phyloP scores from a whole-genome alignment of 2,329 filamentous ascomycete genomes.

The Penicillium sp. region DNA sequence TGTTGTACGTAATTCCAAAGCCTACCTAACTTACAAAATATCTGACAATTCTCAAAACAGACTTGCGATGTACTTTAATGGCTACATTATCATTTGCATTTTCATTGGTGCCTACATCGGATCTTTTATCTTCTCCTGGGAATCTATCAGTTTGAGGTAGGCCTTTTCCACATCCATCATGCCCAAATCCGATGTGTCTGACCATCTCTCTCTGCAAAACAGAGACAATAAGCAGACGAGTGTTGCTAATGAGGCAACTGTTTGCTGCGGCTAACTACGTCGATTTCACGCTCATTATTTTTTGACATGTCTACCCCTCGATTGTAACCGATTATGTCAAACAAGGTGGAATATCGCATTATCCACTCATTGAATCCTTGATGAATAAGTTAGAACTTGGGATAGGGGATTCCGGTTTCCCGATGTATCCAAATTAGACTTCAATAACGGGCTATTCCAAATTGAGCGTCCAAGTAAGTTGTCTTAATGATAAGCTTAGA shows the following conservation, averaged over 20 bases:
- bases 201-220: not conserved
- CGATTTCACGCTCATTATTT: too few species aligned
- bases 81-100: not conserved
- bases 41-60: not conserved
- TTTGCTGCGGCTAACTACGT: not conserved
- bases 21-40: not conserved
- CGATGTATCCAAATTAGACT: too few species aligned
- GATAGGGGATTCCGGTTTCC: too few species aligned
- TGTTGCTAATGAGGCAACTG: not conserved
- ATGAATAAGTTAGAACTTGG: too few species aligned
- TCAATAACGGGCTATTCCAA: too few species aligned
- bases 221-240: not conserved
- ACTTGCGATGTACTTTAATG: not conserved
- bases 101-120: not conserved
- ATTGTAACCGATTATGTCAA: too few species aligned
- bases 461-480: too few species aligned
- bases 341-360: too few species aligned
- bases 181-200: too few species aligned
- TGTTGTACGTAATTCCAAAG: not conserved
- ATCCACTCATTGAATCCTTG: too few species aligned
- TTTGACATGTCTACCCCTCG: too few species aligned
- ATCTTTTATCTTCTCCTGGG: not conserved
- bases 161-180: not conserved
- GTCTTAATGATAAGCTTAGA: too few species aligned
- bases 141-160: not conserved